Base-by-base conservation (phyloP, 2,329 filamentous ascomycete species). In the Fusarium sp. region DNA sequence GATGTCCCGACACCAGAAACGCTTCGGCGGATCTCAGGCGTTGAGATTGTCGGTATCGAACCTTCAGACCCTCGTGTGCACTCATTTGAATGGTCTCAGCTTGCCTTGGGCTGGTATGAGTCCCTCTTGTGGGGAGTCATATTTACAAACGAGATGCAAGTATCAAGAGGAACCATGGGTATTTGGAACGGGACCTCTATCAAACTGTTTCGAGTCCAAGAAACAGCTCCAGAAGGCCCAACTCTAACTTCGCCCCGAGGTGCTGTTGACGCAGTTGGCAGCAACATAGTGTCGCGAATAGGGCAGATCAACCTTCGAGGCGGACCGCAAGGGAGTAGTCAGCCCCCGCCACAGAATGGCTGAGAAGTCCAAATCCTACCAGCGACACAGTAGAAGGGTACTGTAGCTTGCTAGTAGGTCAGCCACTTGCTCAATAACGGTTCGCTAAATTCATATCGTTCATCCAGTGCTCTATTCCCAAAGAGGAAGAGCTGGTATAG, bases 81-180 rank as follows among this genome's bases (percentile, higher is more conserved):
- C 77, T 91, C 93, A 16, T 98, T 98, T 75, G 93, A 97, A 81
- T 98, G 95, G 95, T 95, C 94, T 5, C 90, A 93, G 1, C 84
- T 97, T 34, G 92, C 93, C 1, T 85, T 98, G 53, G 95, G 94
- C 50, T 98, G 96, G 96, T 98, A 98, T 79, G 93, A 98, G 80
- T 95, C 93, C 7, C 85, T 98, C 14, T 85, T 99, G 12, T 99
- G 96, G 96, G 91, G 93, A 18, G 93, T 98, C 73, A 89, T 98
- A 55, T 98, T 98, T 78, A 90, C 92, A 28, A 91, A 90, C 74
- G 96, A 99, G 82, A 93, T 97, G 90, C 89, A 94, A 61, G 89
- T 95, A 28, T 89, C 91, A 1, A 94, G 92, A 77, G 94, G 94
- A 30, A 94, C 93, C 4, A 93, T 94, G 32, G 95, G 96, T 10